A percentile compares a stretch with the other conserved stretches of the same genome.
These are phyloP conservation scores for Helicostylum pulchrum DNA, from an alignment of 192 early-diverging fungal species.

Conservation along the genomic window DNA sequence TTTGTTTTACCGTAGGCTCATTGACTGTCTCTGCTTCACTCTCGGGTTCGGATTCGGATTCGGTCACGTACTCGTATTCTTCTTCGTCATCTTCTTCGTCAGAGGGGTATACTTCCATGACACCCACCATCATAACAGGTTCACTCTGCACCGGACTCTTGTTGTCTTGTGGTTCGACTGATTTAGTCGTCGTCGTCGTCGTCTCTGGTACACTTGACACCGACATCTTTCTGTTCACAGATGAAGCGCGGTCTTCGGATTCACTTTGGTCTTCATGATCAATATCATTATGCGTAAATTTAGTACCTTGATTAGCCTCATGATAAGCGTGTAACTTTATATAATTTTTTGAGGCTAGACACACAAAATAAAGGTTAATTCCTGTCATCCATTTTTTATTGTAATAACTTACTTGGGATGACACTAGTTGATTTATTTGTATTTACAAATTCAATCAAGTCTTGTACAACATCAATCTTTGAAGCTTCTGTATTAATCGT, in stretches of 20 bases:
- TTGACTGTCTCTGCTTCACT: neutral
- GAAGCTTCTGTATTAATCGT: neutral
- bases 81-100: slow-evolving; percentile 6
- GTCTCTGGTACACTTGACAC: neutral
- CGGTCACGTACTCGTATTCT: neutral
- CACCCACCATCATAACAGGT: neutral
- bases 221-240: neutral
- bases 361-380: neutral
- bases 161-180: neutral
- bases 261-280: neutral
- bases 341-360: slow-evolving; percentile 3
- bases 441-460: slow-evolving; percentile 9
- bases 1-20: too few relatives aligned
- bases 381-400: neutral
- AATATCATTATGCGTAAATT: neutral
- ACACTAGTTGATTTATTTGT: slow-evolving; percentile 12
- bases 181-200: too few relatives aligned
- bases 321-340: slow-evolving; percentile 7
- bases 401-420: slow-evolving; percentile 8
- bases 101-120: slow-evolving; percentile 14
- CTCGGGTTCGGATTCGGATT: neutral
- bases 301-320: neutral
- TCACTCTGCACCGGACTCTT: neutral
- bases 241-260: neutral
- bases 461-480: slow-evolving; percentile 8